phyloP scores from a whole-genome alignment of 345 rosid species.

The Ricinus communis region DNA sequence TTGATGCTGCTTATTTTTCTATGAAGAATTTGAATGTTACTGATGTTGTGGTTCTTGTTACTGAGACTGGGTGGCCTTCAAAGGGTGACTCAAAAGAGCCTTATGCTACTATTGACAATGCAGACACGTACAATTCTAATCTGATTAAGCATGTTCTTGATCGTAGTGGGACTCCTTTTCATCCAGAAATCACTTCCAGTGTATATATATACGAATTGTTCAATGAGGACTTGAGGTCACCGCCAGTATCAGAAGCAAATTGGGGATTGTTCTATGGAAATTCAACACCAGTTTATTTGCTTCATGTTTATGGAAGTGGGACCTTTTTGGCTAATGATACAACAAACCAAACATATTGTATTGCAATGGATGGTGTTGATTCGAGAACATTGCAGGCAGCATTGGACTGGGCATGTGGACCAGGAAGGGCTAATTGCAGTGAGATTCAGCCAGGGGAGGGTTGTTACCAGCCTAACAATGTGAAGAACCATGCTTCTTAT shows the following conservation, averaged over 20 bases:
- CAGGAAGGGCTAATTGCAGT: constrained; percentile 82
- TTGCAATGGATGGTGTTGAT: constrained; percentile 72
- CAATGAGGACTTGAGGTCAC: constrained; percentile 78
- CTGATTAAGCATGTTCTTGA: constrained; percentile 87
- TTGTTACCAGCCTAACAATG: constrained; percentile 88
- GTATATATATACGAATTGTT: constrained; percentile 84
- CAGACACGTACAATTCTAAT: constrained; percentile 85
- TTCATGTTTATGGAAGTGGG: constrained; percentile 90
- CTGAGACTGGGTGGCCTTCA: constrained; percentile 92
- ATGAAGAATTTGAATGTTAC: constrained; percentile 87
- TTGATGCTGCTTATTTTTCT: constrained; percentile 86
- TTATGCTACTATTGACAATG: constrained; percentile 77
- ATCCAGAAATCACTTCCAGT: constrained; percentile 75
- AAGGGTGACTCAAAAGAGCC: constrained; percentile 84
- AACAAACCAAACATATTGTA: constrained; percentile 85
- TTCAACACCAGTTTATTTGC: constrained; percentile 79
- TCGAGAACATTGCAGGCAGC: constrained; percentile 78
- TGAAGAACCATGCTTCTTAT: constrained; percentile 82
- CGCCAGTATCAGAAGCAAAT: constrained; percentile 77
- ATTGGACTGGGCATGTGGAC: constrained; percentile 98
- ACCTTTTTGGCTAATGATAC: constrained; percentile 86
- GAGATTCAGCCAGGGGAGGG: constrained; percentile 90
- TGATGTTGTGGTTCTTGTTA: constrained; percentile 75
- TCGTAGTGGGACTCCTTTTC: constrained; percentile 76
- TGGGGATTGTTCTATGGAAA: constrained; percentile 93